Evolutionary conservation across 805 yeast species (phyloP), one percentile per base, ranked within the genome.

Genomic region (Saccharomycopsis malanga): DNA sequence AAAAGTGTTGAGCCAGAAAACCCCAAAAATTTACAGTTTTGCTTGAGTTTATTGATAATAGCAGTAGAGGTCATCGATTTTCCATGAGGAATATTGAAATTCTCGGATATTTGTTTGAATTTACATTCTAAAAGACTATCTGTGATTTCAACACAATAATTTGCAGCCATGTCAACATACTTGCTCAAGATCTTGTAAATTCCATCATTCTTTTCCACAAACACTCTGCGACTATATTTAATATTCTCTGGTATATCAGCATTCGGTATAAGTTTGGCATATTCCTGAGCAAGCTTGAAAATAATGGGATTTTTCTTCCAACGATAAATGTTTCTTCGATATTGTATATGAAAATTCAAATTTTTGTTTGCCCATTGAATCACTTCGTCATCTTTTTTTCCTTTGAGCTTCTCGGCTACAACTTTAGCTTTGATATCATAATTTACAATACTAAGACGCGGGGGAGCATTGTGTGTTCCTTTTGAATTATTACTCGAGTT

Each of bases 261-360:
- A 30, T 46, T 15, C 14, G 34, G 42, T 22, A 42, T 46, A 27
- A 46, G 22, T 22, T 46, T 46, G 22, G 50, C 50, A 27, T 46
- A 46, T 25, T 46, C 46, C 22, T 46, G n/a, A 23, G 48, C 50
- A n/a, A 46, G 42, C 24, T 46, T 46, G 9, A 46, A 37, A 36
- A 46, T 46, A 25, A 46, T 46, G 20, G 50, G 50, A 27, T 46
- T 46, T 22, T 46, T 42, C 29, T 34, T 42, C 50, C 50, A 46
- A 7, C 50, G 25, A 23, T 46, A 46, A 34, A 46, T 46, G 37
- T 46, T 46, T 23, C 50, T 25, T 18, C 50, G 18, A 23, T 46
- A 46, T 25, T 42, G 46, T 24, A 46, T 46, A 4, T 25, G 20
- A 36, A 46, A 46, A 20, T 41, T 41, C 14, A 46, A 22, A n/a